Evolutionary conservation across 805 yeast genomes (phyloP).

Genomic region (Pichia eremophila): DNA sequence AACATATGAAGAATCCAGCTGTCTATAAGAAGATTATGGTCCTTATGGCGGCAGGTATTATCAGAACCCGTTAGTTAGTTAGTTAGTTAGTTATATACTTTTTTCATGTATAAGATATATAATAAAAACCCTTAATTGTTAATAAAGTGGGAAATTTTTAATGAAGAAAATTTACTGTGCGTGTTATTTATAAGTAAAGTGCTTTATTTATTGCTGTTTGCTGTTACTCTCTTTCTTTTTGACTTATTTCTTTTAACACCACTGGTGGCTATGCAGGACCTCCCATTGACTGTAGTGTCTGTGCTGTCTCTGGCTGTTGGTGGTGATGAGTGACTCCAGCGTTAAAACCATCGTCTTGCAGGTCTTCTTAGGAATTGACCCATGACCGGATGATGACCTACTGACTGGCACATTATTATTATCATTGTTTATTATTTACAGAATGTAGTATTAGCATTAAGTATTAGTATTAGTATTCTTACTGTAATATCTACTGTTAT

Average conservation of each 20-base stretch:
- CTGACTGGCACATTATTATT: constrained; percentile 12
- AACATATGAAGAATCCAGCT: constrained; percentile 95
- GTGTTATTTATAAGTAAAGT: too few relatives aligned
- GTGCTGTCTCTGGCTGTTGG: not conserved
- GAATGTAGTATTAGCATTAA: not conserved
- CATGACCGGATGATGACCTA: constrained; percentile 11
- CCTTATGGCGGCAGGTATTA: constrained; percentile 93
- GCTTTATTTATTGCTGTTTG: too few relatives aligned
- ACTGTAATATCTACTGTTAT: too few relatives aligned
- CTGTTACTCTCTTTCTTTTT: not conserved
- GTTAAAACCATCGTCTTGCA: constrained; percentile 1
- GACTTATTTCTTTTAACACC: not conserved
- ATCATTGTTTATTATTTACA: not conserved
- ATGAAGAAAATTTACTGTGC: too few relatives aligned
- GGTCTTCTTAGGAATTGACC: not conserved
- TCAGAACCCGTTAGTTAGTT: constrained; percentile 45
- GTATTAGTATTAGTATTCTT: too few relatives aligned
- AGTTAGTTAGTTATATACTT: too few relatives aligned
- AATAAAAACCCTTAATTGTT: not conserved
- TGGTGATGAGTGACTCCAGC: not conserved
- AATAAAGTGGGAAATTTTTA: not conserved
- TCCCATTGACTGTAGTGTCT: not conserved
- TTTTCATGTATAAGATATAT: not conserved
- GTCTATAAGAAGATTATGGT: constrained; percentile 79
- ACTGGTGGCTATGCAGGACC: not conserved